Percentiles rank a stretch among this genome's conserved stretches.
Evolutionary conservation across 805 yeast genomes (phyloP).

Genomic region (Myxozyma udenii): DNA sequence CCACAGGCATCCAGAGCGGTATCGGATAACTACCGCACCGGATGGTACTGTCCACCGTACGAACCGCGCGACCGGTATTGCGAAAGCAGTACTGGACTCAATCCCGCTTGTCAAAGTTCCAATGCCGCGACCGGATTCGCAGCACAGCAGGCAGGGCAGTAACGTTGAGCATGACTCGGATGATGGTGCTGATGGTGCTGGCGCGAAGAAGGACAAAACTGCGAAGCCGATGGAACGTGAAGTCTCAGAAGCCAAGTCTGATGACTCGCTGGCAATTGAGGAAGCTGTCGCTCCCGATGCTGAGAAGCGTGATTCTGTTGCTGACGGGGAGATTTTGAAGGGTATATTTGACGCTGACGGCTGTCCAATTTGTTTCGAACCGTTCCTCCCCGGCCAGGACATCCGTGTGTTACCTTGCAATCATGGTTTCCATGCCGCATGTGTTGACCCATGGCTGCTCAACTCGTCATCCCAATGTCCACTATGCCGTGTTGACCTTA

Average conservation of each 20-base stretch:
- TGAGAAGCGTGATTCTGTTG: background rate
- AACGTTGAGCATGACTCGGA: background rate
- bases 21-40: slow-evolving; percentile 23
- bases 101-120: slow-evolving; percentile 37
- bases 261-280: background rate
- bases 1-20: slow-evolving; percentile 40
- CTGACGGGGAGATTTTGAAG: background rate
- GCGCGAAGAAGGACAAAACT: background rate
- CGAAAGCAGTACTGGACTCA: slow-evolving; percentile 40
- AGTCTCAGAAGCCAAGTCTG: background rate
- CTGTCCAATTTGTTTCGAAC: slow-evolving; percentile 80
- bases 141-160: background rate
- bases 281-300: background rate
- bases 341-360: slow-evolving; percentile 35
- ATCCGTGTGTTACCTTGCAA: slow-evolving; percentile 72
- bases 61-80: slow-evolving; percentile 38
- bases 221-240: background rate
- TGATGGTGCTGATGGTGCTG: background rate
- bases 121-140: slow-evolving; percentile 2
- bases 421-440: slow-evolving; percentile 75
- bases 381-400: slow-evolving; percentile 57
- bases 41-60: slow-evolving; percentile 27
- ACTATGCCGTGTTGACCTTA: slow-evolving; percentile 68
- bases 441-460: slow-evolving; percentile 80
- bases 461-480: slow-evolving; percentile 79